These are phyloP conservation scores for Neonectria ditissima DNA, from an alignment of 2,329 filamentous ascomycete genomes.

Conservation along the genomic window DNA sequence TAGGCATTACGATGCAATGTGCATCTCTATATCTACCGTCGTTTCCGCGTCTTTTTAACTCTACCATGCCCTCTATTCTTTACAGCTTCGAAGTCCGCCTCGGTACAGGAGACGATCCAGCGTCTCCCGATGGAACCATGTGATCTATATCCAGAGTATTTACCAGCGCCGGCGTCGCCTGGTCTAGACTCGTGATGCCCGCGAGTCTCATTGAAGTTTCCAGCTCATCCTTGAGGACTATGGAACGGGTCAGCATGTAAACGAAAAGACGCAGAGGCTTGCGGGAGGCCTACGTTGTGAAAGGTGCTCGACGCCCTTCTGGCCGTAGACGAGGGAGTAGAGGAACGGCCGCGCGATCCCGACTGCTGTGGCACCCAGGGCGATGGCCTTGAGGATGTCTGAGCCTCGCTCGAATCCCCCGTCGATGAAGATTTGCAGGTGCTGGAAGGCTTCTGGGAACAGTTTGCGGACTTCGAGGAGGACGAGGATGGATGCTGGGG, in stretches of 20 bases:
- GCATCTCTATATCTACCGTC: constrained; percentile 10
- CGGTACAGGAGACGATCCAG: constrained; percentile 19
- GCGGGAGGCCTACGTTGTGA: constrained; percentile 61
- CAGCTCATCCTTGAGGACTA: constrained; percentile 48
- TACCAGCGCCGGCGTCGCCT: constrained; percentile 44
- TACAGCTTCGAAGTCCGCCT: constrained; percentile 35
- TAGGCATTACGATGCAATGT: constrained; percentile 14
- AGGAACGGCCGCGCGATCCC: constrained; percentile 65
- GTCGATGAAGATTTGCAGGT: constrained; percentile 65
- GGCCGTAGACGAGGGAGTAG: constrained; percentile 65
- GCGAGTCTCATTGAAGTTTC: constrained; percentile 48
- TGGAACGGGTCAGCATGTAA: neutral
- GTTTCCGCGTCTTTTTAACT: neutral
- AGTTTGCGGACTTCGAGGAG: constrained; percentile 63
- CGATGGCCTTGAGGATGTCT: constrained; percentile 66
- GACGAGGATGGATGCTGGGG: constrained; percentile 61
- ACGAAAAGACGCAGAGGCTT: no score
- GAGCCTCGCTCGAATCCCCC: constrained; percentile 65
- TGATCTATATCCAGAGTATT: constrained; percentile 50
- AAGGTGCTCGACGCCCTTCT: constrained; percentile 65
- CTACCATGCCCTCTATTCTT: no score
- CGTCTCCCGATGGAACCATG: constrained; percentile 41
- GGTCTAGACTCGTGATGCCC: constrained; percentile 45
- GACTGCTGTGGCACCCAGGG: constrained; percentile 65
- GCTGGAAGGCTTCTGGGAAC: constrained; percentile 61